A percentile compares a stretch with the other conserved stretches of the same genome.
These are phyloP conservation scores for Fraxinus platypoda DNA, from an alignment of 305 asterid genomes.

Conservation along the genomic window DNA sequence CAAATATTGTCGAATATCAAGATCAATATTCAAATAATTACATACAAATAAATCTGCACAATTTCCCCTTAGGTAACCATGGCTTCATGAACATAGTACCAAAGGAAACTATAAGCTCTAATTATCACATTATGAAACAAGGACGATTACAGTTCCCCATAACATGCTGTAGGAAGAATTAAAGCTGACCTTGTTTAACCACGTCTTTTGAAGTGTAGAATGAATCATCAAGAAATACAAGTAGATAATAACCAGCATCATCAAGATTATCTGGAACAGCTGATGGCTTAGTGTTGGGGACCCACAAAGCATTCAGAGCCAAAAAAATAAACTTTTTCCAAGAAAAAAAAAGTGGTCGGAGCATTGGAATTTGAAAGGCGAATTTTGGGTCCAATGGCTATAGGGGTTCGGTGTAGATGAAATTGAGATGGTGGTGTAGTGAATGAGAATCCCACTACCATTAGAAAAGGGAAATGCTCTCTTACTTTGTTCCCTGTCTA, in stretches of 20 bases:
- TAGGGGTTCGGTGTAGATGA: constrained; percentile 42
- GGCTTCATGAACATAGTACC: too few species aligned
- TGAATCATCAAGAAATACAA: constrained; percentile 28
- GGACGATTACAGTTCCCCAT: too few species aligned
- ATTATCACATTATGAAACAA: too few species aligned
- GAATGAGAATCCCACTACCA: constrained; percentile 76
- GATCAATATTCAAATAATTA: neutral
- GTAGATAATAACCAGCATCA: constrained; percentile 25
- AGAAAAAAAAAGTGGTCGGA: neutral
- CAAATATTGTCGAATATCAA: neutral
- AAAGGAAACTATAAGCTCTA: too few species aligned
- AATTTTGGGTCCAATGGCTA: constrained; percentile 32
- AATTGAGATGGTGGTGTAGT: constrained; percentile 43
- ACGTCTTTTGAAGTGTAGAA: constrained; percentile 22
- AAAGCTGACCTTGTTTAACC: constrained; percentile 43
- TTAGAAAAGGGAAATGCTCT: constrained; percentile 28
- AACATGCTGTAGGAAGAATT: constrained; percentile 11
- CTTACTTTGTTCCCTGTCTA: constrained; percentile 23
- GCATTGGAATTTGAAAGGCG: constrained; percentile 22
- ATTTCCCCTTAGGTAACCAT: too few species aligned
- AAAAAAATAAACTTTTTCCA: constrained; percentile 19
- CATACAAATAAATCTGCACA: too few species aligned
- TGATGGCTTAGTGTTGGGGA: constrained; percentile 31
- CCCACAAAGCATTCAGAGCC: constrained; percentile 40
- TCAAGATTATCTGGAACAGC: constrained; percentile 19